Conservation (phyloP, 345 rosid species). For the Schrenkiella parvula region DNA sequence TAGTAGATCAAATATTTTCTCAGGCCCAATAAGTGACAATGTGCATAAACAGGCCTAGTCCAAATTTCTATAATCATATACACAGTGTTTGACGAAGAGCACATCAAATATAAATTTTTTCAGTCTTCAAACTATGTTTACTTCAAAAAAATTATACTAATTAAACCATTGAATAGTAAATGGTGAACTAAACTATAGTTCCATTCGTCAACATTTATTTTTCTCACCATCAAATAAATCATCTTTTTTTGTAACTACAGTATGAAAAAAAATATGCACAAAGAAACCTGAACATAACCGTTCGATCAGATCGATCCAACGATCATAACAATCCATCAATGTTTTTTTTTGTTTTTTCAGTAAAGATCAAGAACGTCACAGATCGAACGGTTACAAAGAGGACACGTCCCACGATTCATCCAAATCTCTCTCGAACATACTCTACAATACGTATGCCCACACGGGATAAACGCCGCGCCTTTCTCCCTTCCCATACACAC, state of each 20-base stretch:
- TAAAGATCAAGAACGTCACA: constrained; percentile 70
- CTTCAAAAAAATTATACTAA: neutral
- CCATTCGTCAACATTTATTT: neutral
- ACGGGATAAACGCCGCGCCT: constrained; percentile 92
- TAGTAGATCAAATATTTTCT: neutral
- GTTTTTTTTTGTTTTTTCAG: constrained; percentile 10
- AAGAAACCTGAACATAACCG: constrained; percentile 9
- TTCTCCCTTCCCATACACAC: constrained; percentile 93
- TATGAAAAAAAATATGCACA: constrained; percentile 12
- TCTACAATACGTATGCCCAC: constrained; percentile 85
- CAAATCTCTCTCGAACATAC: constrained; percentile 70
- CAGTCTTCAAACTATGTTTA: neutral
- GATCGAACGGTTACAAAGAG: constrained; percentile 73
- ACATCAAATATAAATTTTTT: neutral
- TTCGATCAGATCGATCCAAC: constrained; percentile 11
- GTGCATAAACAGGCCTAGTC: neutral
- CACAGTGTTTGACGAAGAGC: neutral
- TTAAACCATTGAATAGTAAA: neutral
- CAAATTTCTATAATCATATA: neutral
- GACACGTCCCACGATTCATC: constrained; percentile 62
- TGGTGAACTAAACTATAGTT: neutral
- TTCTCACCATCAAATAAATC: neutral
- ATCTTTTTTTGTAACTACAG: neutral
- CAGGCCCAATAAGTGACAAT: constrained; percentile 5
- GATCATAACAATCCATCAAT: neutral